Base-by-base conservation (phyloP, 2,329 filamentous ascomycete genomes). In the Westerdykella sp. region DNA sequence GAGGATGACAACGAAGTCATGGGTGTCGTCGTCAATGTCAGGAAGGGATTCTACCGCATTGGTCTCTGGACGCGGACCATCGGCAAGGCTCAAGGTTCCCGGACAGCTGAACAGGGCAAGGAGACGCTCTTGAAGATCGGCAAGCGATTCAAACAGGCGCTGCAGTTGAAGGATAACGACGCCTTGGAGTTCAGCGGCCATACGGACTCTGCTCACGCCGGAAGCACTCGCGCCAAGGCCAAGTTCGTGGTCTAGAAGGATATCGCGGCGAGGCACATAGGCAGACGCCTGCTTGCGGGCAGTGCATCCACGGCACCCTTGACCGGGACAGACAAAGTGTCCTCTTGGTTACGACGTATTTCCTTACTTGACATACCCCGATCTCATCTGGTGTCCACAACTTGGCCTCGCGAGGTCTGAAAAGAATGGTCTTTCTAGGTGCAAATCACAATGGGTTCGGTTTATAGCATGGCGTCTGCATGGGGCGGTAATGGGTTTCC, bases 21-120 rank as follows among this genome's bases (percentile, higher is more conserved):
- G 93, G 93, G 93, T 53, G 94, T 98, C 28, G 93, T 98, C 21
- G 90, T 97, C 75, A 98, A 98, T 71, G 91, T 98, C 46, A 86
- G 93, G 70, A 96, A 95, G 76, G 90, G 86, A 40, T 97, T 98
- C 75, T 98, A 89, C 79, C 87, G 93, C 75, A 85, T 98, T 56
- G 90, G 91, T 65, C 81, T 97, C 57, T 98, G 94, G 93, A 98
- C 93, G 51, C 85, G 89, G 62, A 95, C 90, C 45, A 88, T 88
- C 43, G 91, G 91, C 65, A 91, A 91, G 76, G 79, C 78, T 62
- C 83, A 83, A 42, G 84, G 84, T 55, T 85, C 85, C 54, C 81
- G 88, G 51, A 81, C 79, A 43, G 67, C 73, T 18, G 87, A 93
- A 59, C 93, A 95, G 77, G 87, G 87, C 63, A 85, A 84, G 72